These are phyloP conservation scores for Fagus crenata DNA, from an alignment of 306 rosid species.

Conservation along the genomic window DNA sequence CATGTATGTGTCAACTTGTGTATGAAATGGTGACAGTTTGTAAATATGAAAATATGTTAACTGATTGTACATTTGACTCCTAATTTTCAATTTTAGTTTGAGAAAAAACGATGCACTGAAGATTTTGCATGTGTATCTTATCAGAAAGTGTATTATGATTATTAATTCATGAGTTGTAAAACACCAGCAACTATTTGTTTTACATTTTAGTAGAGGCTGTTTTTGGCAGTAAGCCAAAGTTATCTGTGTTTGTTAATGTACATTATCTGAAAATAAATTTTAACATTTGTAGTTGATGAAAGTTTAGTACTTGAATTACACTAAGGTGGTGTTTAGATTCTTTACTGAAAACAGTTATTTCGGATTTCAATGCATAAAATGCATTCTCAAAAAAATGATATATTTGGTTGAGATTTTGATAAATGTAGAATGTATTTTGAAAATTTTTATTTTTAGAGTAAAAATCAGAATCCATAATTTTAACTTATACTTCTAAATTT, in stretches of 20 bases:
- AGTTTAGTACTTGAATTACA: neutral
- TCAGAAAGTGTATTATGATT: neutral
- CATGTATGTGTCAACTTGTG: neutral
- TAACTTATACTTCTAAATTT: too few species aligned
- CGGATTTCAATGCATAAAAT: too few species aligned
- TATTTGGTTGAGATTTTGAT: too few species aligned
- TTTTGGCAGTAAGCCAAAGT: neutral
- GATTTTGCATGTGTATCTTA: neutral
- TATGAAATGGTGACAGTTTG: conserved; percentile 1
- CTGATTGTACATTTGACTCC: neutral
- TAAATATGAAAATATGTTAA: conserved; percentile 11
- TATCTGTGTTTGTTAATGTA: neutral
- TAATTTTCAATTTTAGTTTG: conserved; percentile 7
- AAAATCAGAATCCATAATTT: too few species aligned
- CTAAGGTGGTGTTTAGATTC: too few species aligned
- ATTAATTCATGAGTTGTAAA: neutral
- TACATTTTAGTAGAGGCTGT: neutral
- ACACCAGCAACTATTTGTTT: neutral
- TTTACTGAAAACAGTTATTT: too few species aligned
- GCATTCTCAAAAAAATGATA: too few species aligned
- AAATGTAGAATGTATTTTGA: too few species aligned
- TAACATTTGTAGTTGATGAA: too few species aligned
- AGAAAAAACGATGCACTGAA: neutral
- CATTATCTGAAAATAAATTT: neutral
- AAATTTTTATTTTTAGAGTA: too few species aligned